phyloP scores from a whole-genome alignment of 768 basidiomycete species.

The Candolleomyces efflorescens region DNA sequence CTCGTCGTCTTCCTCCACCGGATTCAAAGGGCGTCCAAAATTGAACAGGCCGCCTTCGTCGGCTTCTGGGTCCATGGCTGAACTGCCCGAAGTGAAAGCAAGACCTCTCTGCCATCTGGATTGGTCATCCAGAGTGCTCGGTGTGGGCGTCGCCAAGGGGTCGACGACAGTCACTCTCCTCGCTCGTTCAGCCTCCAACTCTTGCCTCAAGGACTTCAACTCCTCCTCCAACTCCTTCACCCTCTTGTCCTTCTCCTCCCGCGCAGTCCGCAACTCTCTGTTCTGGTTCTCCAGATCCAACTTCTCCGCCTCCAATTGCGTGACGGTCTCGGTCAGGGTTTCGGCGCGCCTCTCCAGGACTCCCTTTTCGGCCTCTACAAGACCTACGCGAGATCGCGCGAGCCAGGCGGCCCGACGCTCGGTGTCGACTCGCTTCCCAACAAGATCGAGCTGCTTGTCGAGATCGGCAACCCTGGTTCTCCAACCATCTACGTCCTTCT shows the following conservation, averaged over 20 bases:
- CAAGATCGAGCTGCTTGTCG: constrained; percentile 62
- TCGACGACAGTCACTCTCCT: constrained; percentile 32
- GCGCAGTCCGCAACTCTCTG: constrained; percentile 28
- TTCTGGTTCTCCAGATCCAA: constrained; percentile 21
- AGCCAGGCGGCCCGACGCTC: constrained; percentile 84
- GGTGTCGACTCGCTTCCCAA: constrained; percentile 67
- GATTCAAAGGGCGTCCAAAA: constrained; percentile 46
- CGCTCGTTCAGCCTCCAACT: constrained; percentile 25
- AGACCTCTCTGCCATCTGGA: constrained; percentile 38
- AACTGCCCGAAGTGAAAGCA: constrained; percentile 55
- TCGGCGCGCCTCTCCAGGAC: constrained; percentile 47
- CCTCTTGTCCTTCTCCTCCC: constrained; percentile 30
- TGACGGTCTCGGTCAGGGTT: constrained; percentile 27
- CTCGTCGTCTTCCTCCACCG: constrained; percentile 53
- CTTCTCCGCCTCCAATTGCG: constrained; percentile 24
- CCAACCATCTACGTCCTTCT: constrained; percentile 88
- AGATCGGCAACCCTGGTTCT: constrained; percentile 69
- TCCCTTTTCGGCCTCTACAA: constrained; percentile 66
- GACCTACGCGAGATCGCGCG: constrained; percentile 64
- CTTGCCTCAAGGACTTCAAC: constrained; percentile 33
- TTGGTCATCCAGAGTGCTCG: constrained; percentile 8
- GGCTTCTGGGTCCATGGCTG: constrained; percentile 66
- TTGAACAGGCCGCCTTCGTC: constrained; percentile 39
- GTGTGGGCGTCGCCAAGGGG: constrained; percentile 23
- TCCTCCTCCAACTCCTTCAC: constrained; percentile 44